These are phyloP conservation scores for Rhodotorula paludigena DNA, from an alignment of 768 basidiomycete genomes.

Conservation along the genomic window DNA sequence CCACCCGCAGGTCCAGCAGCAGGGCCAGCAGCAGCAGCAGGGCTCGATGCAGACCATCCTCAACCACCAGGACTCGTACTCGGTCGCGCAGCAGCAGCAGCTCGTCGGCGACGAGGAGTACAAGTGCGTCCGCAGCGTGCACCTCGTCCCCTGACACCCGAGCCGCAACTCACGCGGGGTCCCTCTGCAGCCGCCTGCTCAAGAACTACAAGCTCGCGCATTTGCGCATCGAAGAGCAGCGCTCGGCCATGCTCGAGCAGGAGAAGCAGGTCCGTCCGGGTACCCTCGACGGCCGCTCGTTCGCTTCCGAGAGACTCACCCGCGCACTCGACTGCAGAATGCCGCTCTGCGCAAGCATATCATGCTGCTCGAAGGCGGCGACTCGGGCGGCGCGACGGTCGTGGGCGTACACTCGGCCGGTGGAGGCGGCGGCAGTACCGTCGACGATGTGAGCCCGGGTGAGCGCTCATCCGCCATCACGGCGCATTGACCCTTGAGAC, in stretches of 20 bases:
- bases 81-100: constrained; percentile 6
- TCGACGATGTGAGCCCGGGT: constrained; percentile 26
- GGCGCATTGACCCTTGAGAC: constrained; percentile 35
- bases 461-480: constrained; percentile 36
- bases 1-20: neutral
- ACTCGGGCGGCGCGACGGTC: constrained; percentile 41
- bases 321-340: constrained; percentile 59
- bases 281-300: neutral
- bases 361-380: constrained; percentile 64
- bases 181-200: constrained; percentile 22
- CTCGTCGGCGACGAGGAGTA: constrained; percentile 37
- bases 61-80: constrained; percentile 22
- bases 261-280: constrained; percentile 28
- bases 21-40: neutral
- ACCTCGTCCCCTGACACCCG: neutral
- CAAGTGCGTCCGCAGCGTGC: constrained; percentile 23
- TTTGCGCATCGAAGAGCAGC: constrained; percentile 31
- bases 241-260: constrained; percentile 32
- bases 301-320: neutral
- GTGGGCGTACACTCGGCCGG: constrained; percentile 32
- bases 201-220: constrained; percentile 40
- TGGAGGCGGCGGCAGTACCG: constrained; percentile 31
- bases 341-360: constrained; percentile 68
- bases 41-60: constrained; percentile 7
- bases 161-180: neutral